Conservation (phyloP, 2,329 filamentous ascomycete genomes). For the Fusarium falciforme region DNA sequence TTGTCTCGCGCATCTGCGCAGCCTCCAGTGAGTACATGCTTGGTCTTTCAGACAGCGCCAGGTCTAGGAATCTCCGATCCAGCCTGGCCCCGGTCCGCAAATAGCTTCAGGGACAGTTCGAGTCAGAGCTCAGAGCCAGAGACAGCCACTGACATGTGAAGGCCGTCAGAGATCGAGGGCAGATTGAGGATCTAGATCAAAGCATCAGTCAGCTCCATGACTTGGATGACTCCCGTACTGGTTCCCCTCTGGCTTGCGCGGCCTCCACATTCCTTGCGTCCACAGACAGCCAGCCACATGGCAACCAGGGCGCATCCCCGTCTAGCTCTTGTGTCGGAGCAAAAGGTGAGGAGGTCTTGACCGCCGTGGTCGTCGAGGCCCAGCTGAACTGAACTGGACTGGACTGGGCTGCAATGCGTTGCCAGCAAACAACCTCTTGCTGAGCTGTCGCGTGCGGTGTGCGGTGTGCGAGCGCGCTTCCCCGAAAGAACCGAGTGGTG, state of each 20-base stretch:
- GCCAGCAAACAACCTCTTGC: slow-evolving; percentile 24
- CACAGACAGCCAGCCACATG: slow-evolving; percentile 36
- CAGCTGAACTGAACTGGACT: slow-evolving; percentile 16
- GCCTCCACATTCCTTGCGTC: slow-evolving; percentile 31
- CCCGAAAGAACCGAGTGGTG: slow-evolving; percentile 16
- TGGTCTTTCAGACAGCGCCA: slow-evolving; percentile 10
- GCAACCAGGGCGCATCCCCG: slow-evolving; percentile 7
- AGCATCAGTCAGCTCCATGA: slow-evolving; percentile 10
- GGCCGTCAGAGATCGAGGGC: slow-evolving; percentile 26
- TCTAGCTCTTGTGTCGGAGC: slow-evolving; percentile 4
- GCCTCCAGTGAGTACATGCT: slow-evolving; percentile 7
- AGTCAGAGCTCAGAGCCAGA: not conserved
- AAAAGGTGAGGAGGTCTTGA: slow-evolving; percentile 21
- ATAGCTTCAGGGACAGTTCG: slow-evolving; percentile 28
- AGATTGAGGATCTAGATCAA: slow-evolving; percentile 31
- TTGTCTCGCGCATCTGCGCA: slow-evolving; percentile 2
- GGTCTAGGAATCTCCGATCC: slow-evolving; percentile 4
- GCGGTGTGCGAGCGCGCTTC: slow-evolving; percentile 24
- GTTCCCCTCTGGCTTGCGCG: slow-evolving; percentile 8
- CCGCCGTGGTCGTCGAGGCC: slow-evolving; percentile 6
- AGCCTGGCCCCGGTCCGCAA: slow-evolving; percentile 13
- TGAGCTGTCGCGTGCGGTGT: slow-evolving; percentile 23
- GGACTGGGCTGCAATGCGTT: slow-evolving; percentile 35
- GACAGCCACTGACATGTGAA: slow-evolving; percentile 36
- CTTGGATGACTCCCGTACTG: not conserved